These are phyloP conservation scores for Eucalyptus camaldulensis DNA, from an alignment of 345 rosid species.

Conservation along the genomic window DNA sequence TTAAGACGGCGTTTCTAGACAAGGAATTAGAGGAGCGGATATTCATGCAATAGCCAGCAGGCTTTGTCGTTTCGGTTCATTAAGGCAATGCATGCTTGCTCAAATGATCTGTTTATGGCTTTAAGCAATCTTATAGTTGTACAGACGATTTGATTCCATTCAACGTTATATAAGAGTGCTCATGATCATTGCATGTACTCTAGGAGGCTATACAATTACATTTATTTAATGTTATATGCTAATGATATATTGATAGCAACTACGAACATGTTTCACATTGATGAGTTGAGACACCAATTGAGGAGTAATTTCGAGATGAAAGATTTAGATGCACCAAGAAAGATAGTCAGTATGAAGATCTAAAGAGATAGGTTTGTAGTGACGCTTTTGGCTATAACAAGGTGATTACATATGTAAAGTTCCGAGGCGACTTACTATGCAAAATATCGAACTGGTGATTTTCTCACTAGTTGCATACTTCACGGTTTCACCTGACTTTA, in stretches of 20 bases:
- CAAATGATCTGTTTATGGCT: too few species aligned
- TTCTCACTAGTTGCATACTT: background rate
- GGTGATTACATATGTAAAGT: too few species aligned
- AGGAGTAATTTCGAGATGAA: too few species aligned
- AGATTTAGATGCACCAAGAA: too few species aligned
- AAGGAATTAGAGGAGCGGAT: background rate
- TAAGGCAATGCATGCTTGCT: too few species aligned
- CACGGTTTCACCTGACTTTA: background rate
- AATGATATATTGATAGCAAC: accelerated
- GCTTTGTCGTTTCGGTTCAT: background rate
- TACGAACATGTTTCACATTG: too few species aligned
- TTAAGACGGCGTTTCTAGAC: background rate
- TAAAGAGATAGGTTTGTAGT: accelerated
- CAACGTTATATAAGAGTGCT: background rate
- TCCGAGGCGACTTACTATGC: accelerated
- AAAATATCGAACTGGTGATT: accelerated
- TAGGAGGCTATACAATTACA: too few species aligned
- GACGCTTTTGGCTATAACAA: accelerated
- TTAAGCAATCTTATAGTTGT: background rate
- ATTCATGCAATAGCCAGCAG: background rate
- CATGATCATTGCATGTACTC: too few species aligned
- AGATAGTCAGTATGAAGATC: too few species aligned
- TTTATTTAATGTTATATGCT: too few species aligned
- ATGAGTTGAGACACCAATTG: too few species aligned
- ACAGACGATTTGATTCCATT: background rate